Base-by-base conservation (phyloP, 1,284 basidiomycete species). In the Heimioporus punctisporus region DNA sequence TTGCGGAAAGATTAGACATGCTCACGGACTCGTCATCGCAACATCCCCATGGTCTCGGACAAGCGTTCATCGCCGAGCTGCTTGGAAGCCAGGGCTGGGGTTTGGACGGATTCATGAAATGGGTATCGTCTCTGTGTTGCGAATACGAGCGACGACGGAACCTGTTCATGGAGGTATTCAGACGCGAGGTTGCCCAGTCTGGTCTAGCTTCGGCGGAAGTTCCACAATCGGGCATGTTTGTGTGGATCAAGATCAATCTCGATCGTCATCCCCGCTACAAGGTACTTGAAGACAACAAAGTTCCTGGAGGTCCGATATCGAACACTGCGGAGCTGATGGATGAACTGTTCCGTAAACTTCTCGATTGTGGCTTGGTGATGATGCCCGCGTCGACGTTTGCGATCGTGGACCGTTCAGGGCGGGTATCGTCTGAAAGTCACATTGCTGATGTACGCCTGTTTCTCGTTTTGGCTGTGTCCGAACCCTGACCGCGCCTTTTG, bases 1-100 rank as follows among this genome's bases (percentile, higher is more conserved):
- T 80, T 59, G 72, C 76, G 21, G 84, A 85, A 56, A 75, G 79
- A 14, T 63, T 85, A 19, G 75, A 80, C 51, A 67, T 72, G 68
- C 57, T 72, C 8, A 70, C 69, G 12, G 67, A 69, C 34, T 69
- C 67, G 40, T 69, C 67, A 23, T 72, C 67, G 15, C 67, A 69
- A 51, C 67, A 69, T 45, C 67, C 67, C 6, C 67, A 69, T 17
- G 67, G 67, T 1, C 48, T 69, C 7, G 67, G 67, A 1, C 67
- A 69, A 25, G 70, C 70, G 3, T 72, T 72, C 30, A 26, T 69
- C 11, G 57, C 67, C n/a, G 67, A 72, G 41, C 68, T 69, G 21
- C 50, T 69, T 8, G 64, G 70, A 30, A 51, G 21, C 46, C 54
- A 55, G 25, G 67, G 67, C 1, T 69, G 67, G 67, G 67, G 70